Evolutionary conservation across 2,329 filamentous ascomycete species (phyloP).

Genomic region (Neofusicoccum cordaticola): DNA sequence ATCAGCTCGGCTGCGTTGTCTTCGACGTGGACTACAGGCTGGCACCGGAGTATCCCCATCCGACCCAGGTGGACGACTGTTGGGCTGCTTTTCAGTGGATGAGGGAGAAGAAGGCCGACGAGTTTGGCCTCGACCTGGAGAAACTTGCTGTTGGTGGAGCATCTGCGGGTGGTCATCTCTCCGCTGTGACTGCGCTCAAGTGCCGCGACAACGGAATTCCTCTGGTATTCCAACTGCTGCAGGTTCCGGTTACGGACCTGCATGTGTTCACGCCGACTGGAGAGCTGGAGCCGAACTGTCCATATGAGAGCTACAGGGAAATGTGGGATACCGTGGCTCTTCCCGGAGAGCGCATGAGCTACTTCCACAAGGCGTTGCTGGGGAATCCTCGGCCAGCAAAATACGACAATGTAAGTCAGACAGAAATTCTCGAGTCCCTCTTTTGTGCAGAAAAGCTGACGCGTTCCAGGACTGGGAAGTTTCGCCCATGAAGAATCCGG

Average conservation of each 20-base stretch:
- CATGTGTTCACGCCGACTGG: constrained; percentile 37
- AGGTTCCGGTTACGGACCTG: constrained; percentile 38
- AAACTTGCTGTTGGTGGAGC: constrained; percentile 35
- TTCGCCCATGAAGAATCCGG: constrained; percentile 39
- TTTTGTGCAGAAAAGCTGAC: not conserved
- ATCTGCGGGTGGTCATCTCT: constrained; percentile 41
- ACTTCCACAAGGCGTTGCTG: constrained; percentile 39
- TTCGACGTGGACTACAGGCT: constrained; percentile 37
- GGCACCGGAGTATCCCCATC: constrained; percentile 33
- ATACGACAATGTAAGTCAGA: constrained; percentile 32
- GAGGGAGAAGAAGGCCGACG: constrained; percentile 15
- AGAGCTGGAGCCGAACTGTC: constrained; percentile 34
- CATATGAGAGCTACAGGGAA: constrained; percentile 32
- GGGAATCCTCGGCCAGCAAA: constrained; percentile 35
- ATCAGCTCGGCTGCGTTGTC: constrained; percentile 20
- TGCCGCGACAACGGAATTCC: constrained; percentile 38
- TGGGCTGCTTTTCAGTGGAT: constrained; percentile 30
- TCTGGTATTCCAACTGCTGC: constrained; percentile 37
- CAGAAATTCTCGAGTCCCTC: not conserved
- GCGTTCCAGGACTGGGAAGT: constrained; percentile 40
- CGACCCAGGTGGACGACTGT: constrained; percentile 36
- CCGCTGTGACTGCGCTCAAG: constrained; percentile 38
- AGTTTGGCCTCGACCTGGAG: constrained; percentile 2
- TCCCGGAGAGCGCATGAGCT: constrained; percentile 38
- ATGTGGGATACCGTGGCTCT: constrained; percentile 31